A percentile compares a stretch with the other conserved stretches of the same genome.
phyloP scores from a whole-genome alignment of 2,329 filamentous ascomycete genomes.

The Penicillium paneum region DNA sequence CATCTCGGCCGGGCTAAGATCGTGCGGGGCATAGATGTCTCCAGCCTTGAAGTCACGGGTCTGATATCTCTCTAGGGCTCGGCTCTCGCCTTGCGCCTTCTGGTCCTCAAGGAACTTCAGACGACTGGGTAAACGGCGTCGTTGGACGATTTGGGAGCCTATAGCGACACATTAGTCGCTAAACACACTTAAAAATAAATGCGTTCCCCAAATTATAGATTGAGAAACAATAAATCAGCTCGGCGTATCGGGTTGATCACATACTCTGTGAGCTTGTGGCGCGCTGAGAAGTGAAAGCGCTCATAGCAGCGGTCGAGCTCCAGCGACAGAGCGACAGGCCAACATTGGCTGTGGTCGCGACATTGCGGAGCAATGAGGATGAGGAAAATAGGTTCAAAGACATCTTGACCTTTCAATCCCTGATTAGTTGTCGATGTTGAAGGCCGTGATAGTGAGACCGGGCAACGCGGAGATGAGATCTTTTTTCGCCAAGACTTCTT shows the following conservation, averaged over 20 bases:
- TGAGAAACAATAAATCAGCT: not conserved
- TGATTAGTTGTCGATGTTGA: not conserved
- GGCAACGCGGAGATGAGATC: constrained; percentile 22
- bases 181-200: not conserved
- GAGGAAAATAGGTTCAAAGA: constrained; percentile 30
- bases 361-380: constrained; percentile 26
- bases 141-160: constrained; percentile 23
- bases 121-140: constrained; percentile 32
- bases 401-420: constrained; percentile 22
- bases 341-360: constrained; percentile 15
- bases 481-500: constrained; percentile 34
- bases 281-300: constrained; percentile 26
- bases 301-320: constrained; percentile 34
- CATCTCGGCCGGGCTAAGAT: constrained; percentile 75
- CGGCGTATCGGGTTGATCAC: constrained; percentile 2
- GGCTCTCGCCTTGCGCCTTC: constrained; percentile 37
- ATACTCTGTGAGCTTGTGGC: constrained; percentile 21
- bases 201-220: not conserved
- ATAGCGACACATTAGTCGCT: not conserved
- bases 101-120: constrained; percentile 37
- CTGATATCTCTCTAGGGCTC: constrained; percentile 41
- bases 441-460: constrained; percentile 4
- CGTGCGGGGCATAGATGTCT: constrained; percentile 87
- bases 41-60: constrained; percentile 70
- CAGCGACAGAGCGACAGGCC: constrained; percentile 30